Conservation (phyloP, 2,329 filamentous ascomycete species). For the Thermothelomyces thermophilus region DNA sequence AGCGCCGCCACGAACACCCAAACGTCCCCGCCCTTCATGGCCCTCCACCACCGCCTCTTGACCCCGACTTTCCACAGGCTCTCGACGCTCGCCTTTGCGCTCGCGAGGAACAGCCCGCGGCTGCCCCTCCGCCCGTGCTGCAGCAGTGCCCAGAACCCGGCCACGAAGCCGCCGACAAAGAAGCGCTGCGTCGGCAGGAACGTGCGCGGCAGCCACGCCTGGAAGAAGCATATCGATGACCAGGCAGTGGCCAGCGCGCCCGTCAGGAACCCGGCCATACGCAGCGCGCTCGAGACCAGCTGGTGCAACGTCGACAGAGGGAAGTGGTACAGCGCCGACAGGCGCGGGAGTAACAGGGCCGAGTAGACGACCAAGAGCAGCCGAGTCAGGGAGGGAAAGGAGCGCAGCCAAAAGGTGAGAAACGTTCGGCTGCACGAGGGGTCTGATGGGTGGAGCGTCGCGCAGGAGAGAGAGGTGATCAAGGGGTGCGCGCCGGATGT, state of each 20-base stretch:
- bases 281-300: constrained; percentile 63
- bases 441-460: constrained; percentile 77
- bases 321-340: constrained; percentile 60
- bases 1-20: constrained; percentile 74
- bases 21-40: constrained; percentile 75
- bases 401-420: constrained; percentile 76
- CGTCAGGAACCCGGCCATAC: constrained; percentile 70
- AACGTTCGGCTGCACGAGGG: constrained; percentile 85
- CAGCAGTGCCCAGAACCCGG: constrained; percentile 78
- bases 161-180: constrained; percentile 81
- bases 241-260: constrained; percentile 81
- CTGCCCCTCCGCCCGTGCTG: constrained; percentile 51
- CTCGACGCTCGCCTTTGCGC: constrained; percentile 70
- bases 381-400: constrained; percentile 71
- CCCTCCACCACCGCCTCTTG: constrained; percentile 83
- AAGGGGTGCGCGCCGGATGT: constrained; percentile 80
- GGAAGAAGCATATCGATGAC: constrained; percentile 86
- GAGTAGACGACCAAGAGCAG: constrained; percentile 72
- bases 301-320: constrained; percentile 61
- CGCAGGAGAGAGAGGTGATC: constrained; percentile 80
- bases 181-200: constrained; percentile 77
- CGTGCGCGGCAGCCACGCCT: constrained; percentile 65
- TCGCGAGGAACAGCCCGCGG: constrained; percentile 69
- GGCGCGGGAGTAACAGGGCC: constrained; percentile 61
- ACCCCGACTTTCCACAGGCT: constrained; percentile 89